These are phyloP conservation scores for Neoboletus magnificus DNA, from an alignment of 768 basidiomycete species.

Conservation along the genomic window DNA sequence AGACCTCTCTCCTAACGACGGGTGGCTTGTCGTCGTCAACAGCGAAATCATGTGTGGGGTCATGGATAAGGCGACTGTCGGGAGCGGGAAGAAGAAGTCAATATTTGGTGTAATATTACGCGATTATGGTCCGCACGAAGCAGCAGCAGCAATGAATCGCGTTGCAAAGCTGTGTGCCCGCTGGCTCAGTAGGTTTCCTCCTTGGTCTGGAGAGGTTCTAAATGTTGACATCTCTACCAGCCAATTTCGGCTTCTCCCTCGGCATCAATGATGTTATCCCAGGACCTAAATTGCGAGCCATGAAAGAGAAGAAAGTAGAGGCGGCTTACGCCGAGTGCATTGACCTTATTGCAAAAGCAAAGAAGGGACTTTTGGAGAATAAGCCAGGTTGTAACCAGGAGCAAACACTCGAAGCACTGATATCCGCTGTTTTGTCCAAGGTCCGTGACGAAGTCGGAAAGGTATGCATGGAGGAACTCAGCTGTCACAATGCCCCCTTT, in stretches of 20 bases:
- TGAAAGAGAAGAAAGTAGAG: conserved; percentile 85
- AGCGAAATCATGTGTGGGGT: conserved; percentile 99
- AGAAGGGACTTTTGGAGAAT: conserved; percentile 89
- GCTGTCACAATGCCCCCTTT: conserved; percentile 91
- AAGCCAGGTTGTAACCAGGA: conserved; percentile 98
- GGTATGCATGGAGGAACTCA: conserved; percentile 98
- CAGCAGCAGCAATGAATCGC: conserved; percentile 93
- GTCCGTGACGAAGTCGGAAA: conserved; percentile 96
- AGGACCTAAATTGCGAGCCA: conserved; percentile 71
- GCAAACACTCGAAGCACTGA: conserved; percentile 94
- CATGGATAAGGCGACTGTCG: conserved; percentile 98
- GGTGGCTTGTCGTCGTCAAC: conserved; percentile 95
- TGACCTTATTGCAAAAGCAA: conserved; percentile 83
- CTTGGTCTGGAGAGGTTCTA: background rate
- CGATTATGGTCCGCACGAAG: conserved; percentile 94
- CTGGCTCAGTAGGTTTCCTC: conserved; percentile 67
- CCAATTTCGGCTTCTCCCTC: conserved; percentile 95
- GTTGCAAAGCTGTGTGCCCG: conserved; percentile 94
- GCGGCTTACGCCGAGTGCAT: conserved; percentile 86
- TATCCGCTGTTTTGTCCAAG: conserved; percentile 89
- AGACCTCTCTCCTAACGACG: conserved; percentile 95
- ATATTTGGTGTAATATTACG: conserved; percentile 97
- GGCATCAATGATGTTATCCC: conserved; percentile 99
- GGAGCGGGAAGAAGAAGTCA: conserved; percentile 98
- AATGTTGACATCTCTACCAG: conserved; percentile 41